Percentiles rank a stretch among this genome's conserved stretches.
Evolutionary conservation across 2,329 filamentous ascomycete species (phyloP).

Genomic region (Hortaea sp.): DNA sequence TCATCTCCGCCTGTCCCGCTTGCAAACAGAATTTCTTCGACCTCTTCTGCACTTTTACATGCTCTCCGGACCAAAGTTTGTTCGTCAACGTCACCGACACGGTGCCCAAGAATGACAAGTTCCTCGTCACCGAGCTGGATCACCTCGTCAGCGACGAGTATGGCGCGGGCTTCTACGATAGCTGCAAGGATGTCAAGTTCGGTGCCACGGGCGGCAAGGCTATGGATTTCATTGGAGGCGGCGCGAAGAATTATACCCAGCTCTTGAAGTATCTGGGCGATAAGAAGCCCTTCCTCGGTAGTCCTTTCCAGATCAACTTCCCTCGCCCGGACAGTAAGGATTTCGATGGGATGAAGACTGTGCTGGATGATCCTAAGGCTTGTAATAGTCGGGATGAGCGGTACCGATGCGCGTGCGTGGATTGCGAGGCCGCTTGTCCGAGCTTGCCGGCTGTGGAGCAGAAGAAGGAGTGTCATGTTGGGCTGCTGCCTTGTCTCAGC

Average conservation of each 20-base stretch:
- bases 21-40: slow-evolving; percentile 99
- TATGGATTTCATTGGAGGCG: slow-evolving; percentile 92
- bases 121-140: slow-evolving; percentile 77
- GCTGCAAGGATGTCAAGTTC: slow-evolving; percentile 98
- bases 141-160: slow-evolving; percentile 79
- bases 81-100: slow-evolving; percentile 87
- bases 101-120: slow-evolving; percentile 49
- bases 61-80: slow-evolving; percentile 89
- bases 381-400: slow-evolving; percentile 83
- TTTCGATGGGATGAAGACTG: slow-evolving; percentile 60
- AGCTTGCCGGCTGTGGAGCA: slow-evolving; percentile 66
- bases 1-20: slow-evolving; percentile 88
- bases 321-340: slow-evolving; percentile 48
- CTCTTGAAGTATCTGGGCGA: slow-evolving; percentile 89
- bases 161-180: slow-evolving; percentile 82
- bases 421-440: slow-evolving; percentile 80
- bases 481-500: slow-evolving; percentile 80
- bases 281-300: slow-evolving; percentile 75
- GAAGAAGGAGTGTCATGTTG: slow-evolving; percentile 66
- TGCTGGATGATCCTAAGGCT: slow-evolving; percentile 64
- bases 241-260: slow-evolving; percentile 77
- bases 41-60: slow-evolving; percentile 95
- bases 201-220: slow-evolving; percentile 86
- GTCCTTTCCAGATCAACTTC: slow-evolving; percentile 97
- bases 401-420: slow-evolving; percentile 86